Evolutionary conservation across 176 grass and related monocot species (phyloP), one percentile per base, ranked within the genome.

Genomic region (Zea luxurians): DNA sequence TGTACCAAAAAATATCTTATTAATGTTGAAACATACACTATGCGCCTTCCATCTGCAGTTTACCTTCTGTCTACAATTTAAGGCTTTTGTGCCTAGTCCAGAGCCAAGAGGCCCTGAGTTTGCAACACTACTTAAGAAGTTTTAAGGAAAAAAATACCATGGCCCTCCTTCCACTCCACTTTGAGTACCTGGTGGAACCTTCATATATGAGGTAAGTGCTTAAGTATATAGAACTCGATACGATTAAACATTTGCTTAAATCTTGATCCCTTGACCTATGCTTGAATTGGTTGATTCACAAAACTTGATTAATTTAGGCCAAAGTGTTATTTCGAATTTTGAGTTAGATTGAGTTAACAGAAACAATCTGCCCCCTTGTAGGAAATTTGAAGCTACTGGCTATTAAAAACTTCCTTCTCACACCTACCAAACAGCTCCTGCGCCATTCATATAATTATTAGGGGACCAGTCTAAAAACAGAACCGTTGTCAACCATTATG

Each of bases 371-470:
- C 17, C 58, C 57, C 55, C 69, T 62, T 46, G 8, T 47, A 45
- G 4, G 61, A 68, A 84, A 59, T 76, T 10, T 17, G 68, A 57
- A 20, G 10, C 15, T 45, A 60, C 59, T 52, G 64, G 54, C 20
- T 37, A 83, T 11, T 46, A 74, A 49, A 71, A 71, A 74, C 1
- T 57, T 60, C 6, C 61, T 73, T 41, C 44, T 47, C 21, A 48
- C 21, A 48, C 44, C 44, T 67, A 79, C 49, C 61, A 80, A 80
- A 78, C 40, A 67, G 20, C 27, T 80, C 48, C 58, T 77, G 16
- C 12, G 13, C 9, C 40, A 38, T 70, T 20, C 18, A 70, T 58
- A 65, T 40, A 3, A 71, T 84, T 70, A 47, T 49, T 55, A 35
- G 45, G 46, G 54, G 64, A 41, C 46, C 40, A 42, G 11, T 10